Conservation (phyloP, 2,329 filamentous ascomycete genomes). For the Penicillium sp. region DNA sequence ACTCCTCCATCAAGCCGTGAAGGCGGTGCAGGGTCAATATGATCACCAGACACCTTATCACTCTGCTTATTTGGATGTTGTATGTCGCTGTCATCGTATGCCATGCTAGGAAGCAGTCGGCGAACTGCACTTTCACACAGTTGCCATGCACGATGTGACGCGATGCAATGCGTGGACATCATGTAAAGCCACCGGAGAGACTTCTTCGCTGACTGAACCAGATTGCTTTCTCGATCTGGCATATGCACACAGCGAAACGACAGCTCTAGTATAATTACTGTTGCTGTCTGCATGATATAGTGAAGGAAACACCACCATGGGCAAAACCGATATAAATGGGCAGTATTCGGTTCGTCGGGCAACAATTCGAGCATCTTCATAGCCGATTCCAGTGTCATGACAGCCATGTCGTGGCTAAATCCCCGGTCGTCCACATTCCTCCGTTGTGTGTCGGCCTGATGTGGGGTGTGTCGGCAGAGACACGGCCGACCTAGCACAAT, state of each 20-base stretch:
- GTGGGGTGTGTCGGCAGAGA: too few species aligned
- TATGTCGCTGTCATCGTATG: slow-evolving; percentile 10
- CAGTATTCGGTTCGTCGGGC: slow-evolving; percentile 33
- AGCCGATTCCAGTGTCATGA: slow-evolving; percentile 31
- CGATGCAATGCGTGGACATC: slow-evolving; percentile 13
- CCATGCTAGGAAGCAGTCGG: slow-evolving; percentile 20
- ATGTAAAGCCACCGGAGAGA: too few species aligned
- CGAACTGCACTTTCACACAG: slow-evolving; percentile 27
- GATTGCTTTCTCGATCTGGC: too few species aligned
- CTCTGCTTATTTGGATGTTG: not conserved
- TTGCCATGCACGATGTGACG: slow-evolving; percentile 34
- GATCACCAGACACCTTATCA: not conserved
- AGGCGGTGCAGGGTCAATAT: not conserved
- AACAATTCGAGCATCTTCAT: slow-evolving; percentile 36
- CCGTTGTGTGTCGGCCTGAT: too few species aligned
- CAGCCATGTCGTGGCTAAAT: slow-evolving; percentile 1
- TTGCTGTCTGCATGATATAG: slow-evolving; percentile 41
- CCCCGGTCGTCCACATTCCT: too few species aligned
- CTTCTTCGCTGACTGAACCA: too few species aligned
- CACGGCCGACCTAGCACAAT: too few species aligned
- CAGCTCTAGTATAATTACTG: slow-evolving; percentile 39
- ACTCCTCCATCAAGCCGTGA: too few species aligned
- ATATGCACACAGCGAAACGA: slow-evolving; percentile 26
- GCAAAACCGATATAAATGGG: slow-evolving; percentile 30
- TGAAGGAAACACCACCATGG: slow-evolving; percentile 44